Evolutionary conservation across 1,284 basidiomycete species (phyloP), one percentile per base, ranked within the genome.

Genomic region (Irpex sp.): DNA sequence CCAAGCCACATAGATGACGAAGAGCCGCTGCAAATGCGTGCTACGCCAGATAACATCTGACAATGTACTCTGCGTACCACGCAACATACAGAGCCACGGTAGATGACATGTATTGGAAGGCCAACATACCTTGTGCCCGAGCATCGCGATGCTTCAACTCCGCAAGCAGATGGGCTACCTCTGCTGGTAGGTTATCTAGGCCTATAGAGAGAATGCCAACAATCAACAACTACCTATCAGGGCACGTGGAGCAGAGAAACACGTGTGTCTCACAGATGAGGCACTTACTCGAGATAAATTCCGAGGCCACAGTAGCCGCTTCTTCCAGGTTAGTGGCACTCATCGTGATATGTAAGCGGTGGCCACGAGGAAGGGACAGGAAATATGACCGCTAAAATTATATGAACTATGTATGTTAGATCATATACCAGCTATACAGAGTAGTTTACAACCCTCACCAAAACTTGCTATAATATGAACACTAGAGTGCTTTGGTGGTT

Each of bases 101-200:
- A 31, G 13, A 8, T 33, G 56, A 19, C 31, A 46, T 1, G 19
- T 6, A 13, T 43, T 21, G 36, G 17, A 54, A 9, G n/a, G 33
- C 26, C 13, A 13, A 37, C 59, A n/a, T 39, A 61, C 61, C 55
- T 58, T 61, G 81, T 7, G 77, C 78, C 64, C 77, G 76, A 37
- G 71, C 71, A 61, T 87, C 86, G 69, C 83, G 86, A 65, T 82
- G 81, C 63, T 82, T 83, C 60, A 93, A 92, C 74, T 93, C 90
- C 57, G 86, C 82, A 9, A 92, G 78, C 7, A 93, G 76, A 71
- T 87, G 87, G 37, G 84, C 83, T 5, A 92, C 84, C 73, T 93
- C 91, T 60, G 81, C 83, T 0, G 89, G 88, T 51, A 93, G 78
- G 70, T 92, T 93, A 67, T 93, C 91, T 35, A 93, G 79, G 68